Evolutionary conservation across 176 grass and related monocot species (phyloP), one percentile per base, ranked within the genome.

Genomic region (Oryza glaberrima): DNA sequence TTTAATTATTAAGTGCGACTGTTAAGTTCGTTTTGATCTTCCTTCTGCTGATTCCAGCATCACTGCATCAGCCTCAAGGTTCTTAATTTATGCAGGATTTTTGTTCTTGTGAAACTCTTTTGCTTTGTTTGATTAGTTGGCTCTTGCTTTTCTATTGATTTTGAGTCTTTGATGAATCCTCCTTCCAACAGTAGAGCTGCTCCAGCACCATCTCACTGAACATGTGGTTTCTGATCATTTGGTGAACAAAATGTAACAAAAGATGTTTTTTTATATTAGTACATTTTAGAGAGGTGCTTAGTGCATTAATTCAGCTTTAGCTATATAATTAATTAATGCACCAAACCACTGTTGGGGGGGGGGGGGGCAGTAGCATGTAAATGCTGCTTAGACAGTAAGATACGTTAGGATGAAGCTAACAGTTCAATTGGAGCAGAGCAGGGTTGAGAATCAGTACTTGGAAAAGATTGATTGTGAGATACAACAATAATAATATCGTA

Each of bases 401-500:
- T 66, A 83, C 74, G 67, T 88, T 28, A 41, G 73, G 67, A 72
- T 40, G 73, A 77, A 72, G 79, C 52, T 54, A 71, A 23, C n/a
- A 23, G 65, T 32, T 26, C 7, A 74, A 73, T 34, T 6, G 56
- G 17, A 58, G 72, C 80, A 76, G 43, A 26, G 3, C 72, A 67
- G 60, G 19, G 19, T 14, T 5, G 28, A 44, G 46, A 8, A 54
- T 35, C 73, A 35, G 17, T 67, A 40, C 25, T n/a, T 22, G 2
- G 4, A 41, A 12, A 19, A 67, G 20, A 3, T 3, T 61, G 7
- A 61, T 61, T 61, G 56, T 9, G 56, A 61, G 20, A 10, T 61
- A 16, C 51, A 56, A 16, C 51, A 56, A 56, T 56, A 1, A 22
- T 16, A 19, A 7, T 6, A 7, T 56, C 51, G 1, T 61, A 61